Evolutionary conservation across 352 stramenopile species (phyloP).

Genomic region (Phytophthora melonis): DNA sequence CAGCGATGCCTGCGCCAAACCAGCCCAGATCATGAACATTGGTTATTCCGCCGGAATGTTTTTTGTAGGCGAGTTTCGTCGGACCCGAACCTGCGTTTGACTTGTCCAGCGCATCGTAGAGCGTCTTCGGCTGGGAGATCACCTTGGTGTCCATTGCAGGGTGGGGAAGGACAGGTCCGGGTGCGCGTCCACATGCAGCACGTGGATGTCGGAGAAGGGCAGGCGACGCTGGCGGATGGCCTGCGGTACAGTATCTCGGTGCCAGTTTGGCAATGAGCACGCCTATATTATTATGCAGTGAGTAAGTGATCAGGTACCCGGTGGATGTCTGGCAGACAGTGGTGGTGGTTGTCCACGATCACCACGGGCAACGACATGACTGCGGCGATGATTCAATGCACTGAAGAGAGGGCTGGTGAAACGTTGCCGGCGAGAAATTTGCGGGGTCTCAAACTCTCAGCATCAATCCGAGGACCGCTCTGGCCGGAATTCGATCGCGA

Average conservation of each 20-base stretch:
- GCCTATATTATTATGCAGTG: neutral
- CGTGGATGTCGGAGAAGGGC: constrained; percentile 68
- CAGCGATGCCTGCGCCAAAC: constrained; percentile 68
- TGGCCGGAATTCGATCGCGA: too few species aligned
- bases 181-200: constrained; percentile 90
- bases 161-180: constrained; percentile 86
- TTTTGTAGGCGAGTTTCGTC: neutral
- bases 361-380: constrained; percentile 47
- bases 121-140: constrained; percentile 70
- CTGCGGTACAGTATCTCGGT: constrained; percentile 30
- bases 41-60: neutral
- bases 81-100: constrained; percentile 47
- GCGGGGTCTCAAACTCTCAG: too few species aligned
- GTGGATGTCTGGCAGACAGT: constrained; percentile 80
- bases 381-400: neutral
- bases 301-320: constrained; percentile 26
- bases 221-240: constrained; percentile 77
- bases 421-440: too few species aligned
- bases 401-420: too few species aligned
- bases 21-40: neutral
- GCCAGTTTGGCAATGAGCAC: neutral
- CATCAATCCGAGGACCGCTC: too few species aligned
- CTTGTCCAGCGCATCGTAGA: constrained; percentile 82
- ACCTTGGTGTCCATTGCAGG: constrained; percentile 40
- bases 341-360: constrained; percentile 83